Evolutionary conservation across 768 basidiomycete genomes (phyloP), one percentile per base, ranked within the genome.

Genomic region (Cyclocybe cylindracea): DNA sequence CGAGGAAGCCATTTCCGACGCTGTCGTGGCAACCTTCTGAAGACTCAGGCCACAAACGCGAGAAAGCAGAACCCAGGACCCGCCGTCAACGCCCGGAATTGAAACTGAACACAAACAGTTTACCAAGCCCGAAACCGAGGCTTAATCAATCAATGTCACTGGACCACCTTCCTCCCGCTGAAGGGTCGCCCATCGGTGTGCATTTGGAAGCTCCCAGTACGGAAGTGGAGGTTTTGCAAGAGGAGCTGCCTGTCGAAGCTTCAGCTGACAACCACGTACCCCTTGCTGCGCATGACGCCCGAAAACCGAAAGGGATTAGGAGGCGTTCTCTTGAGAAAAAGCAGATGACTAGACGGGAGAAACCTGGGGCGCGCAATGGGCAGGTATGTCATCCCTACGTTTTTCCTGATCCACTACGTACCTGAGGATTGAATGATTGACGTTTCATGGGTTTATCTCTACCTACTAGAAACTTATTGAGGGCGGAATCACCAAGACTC

Each of bases 401-500:
- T 43, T 46, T 49, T 53, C 49, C 37, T 39, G 16, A 39, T 33
- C 24, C 24, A 24, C 35, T 46, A 19, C 38, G 49, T 55, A 37
- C 51, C 51, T 55, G 53, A 55, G 40, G n/a, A 44, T 31, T 57
- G 32, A 49, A 51, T 61, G 60, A 61, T 58, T 62, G 56, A 57
- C 60, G 49, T 50, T 40, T 38, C 48, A 47, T 54, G 50, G 34
- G 18, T 54, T 44, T 54, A 39, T 43, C 51, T 18, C 10, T 34
- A 53, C 5, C 24, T 24, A 24, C 3, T 56, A 63, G 67, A 59
- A 57, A 38, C 54, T 66, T 31, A 55, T 61, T 38, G 63, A 65
- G 49, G 67, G 67, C 14, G 63, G 64, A 42, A 63, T 69, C 38
- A 49, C 61, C n/a, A 67, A 68, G 54, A 50, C 44, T 37, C 59